These are phyloP conservation scores for Arxiozyma heterogenica DNA, from an alignment of 1,139 yeast species.

Conservation along the genomic window DNA sequence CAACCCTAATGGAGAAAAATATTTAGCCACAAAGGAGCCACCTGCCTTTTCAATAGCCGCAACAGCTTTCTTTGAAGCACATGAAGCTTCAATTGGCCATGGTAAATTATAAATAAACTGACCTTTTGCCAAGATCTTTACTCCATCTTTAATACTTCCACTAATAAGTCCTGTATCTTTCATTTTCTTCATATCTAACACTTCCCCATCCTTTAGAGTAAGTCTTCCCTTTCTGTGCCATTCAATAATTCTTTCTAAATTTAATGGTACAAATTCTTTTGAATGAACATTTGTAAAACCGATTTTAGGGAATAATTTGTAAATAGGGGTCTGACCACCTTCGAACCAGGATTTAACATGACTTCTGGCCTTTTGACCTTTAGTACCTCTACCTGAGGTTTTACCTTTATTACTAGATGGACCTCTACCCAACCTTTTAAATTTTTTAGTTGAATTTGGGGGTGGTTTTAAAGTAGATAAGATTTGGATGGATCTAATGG, in stretches of 20 bases:
- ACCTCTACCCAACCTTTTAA: conserved; percentile 89
- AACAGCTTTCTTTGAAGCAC: conserved; percentile 71
- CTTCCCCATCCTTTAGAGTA: conserved; percentile 52
- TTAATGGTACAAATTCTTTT: conserved; percentile 43
- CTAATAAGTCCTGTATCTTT: conserved; percentile 62
- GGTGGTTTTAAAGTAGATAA: conserved; percentile 33
- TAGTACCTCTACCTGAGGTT: conserved; percentile 95
- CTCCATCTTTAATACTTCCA: conserved; percentile 69
- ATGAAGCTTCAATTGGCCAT: conserved; percentile 68
- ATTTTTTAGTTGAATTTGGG: conserved; percentile 33
- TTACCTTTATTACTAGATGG: conserved; percentile 90
- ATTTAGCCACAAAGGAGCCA: conserved; percentile 64
- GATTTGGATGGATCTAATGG: conserved; percentile 27
- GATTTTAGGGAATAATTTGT: conserved; percentile 78
- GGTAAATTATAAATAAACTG: conserved; percentile 48
- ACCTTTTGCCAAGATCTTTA: conserved; percentile 70
- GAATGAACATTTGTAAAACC: conserved; percentile 66
- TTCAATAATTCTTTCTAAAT: conserved; percentile 49
- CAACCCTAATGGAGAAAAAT: conserved; percentile 56
- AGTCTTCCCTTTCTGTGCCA: conserved; percentile 64
- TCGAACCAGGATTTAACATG: conserved; percentile 89
- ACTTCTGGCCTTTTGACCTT: conserved; percentile 96
- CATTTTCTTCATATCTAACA: conserved; percentile 55
- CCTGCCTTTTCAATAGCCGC: conserved; percentile 62
- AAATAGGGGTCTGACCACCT: conserved; percentile 98